Evolutionary conservation across 2,329 filamentous ascomycete species (phyloP).

Genomic region (Raffaelea ambrosiae): DNA sequence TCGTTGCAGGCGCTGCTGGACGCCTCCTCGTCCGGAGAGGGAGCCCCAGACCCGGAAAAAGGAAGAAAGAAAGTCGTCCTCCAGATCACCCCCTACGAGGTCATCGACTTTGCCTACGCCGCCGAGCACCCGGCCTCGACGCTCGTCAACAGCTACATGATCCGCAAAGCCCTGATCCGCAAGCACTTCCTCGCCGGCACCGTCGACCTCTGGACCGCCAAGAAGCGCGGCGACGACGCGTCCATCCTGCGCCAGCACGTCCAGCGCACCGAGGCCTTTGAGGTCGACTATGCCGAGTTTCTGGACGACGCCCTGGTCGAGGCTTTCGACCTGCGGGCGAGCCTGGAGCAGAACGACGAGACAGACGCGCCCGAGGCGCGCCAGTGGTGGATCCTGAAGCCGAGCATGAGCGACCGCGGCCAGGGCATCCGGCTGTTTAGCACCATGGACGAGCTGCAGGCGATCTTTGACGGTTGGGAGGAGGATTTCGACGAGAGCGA

Average conservation of each 20-base stretch:
- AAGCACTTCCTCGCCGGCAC: constrained; percentile 90
- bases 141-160: constrained; percentile 83
- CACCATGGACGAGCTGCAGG: constrained; percentile 72
- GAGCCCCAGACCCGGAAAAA: neutral
- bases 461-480: constrained; percentile 90
- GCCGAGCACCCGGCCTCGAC: constrained; percentile 51
- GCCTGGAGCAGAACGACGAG: constrained; percentile 55
- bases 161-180: constrained; percentile 90
- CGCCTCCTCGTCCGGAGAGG: constrained; percentile 8
- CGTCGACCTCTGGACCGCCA: constrained; percentile 75
- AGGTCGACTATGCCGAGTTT: constrained; percentile 95
- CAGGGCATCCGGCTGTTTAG: constrained; percentile 89
- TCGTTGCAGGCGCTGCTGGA: constrained; percentile 27
- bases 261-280: constrained; percentile 74
- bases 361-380: constrained; percentile 26
- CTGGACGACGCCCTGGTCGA: constrained; percentile 88
- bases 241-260: constrained; percentile 63
- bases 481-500: constrained; percentile 57
- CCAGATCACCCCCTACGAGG: constrained; percentile 81
- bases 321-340: constrained; percentile 77
- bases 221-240: constrained; percentile 53
- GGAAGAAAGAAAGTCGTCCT: too few species aligned
- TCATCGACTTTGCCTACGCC: constrained; percentile 73
- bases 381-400: constrained; percentile 98
- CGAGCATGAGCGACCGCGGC: constrained; percentile 92